A percentile compares a stretch with the other conserved stretches of the same genome.
Conservation (phyloP, 805 yeast genomes). For the Starmera amethionina region DNA sequence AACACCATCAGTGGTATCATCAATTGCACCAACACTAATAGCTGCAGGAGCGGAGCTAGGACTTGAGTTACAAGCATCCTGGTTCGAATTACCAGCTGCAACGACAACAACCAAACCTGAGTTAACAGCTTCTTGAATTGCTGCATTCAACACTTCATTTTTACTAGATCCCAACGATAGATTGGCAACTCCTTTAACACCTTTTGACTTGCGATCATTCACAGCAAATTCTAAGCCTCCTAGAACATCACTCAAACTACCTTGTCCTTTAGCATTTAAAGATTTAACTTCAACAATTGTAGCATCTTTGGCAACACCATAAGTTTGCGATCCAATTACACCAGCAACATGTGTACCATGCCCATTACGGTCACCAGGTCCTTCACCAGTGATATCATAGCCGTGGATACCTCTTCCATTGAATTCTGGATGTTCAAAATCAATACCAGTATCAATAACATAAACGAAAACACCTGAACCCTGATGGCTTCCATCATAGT, state of each 20-base stretch:
- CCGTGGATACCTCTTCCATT: conserved; percentile 54
- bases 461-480: conserved; percentile 67
- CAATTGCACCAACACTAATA: conserved; percentile 83
- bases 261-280: conserved; percentile 57
- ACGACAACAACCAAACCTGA: conserved; percentile 65
- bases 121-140: conserved; percentile 64
- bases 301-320: conserved; percentile 73
- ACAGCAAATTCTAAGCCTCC: conserved; percentile 62
- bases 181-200: conserved; percentile 56
- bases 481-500: conserved; percentile 32
- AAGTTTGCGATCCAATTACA: conserved; percentile 64
- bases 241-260: conserved; percentile 55
- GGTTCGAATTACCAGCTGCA: conserved; percentile 81
- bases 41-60: conserved; percentile 74
- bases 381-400: conserved; percentile 51
- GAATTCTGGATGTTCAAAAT: conserved; percentile 48
- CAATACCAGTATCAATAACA: conserved; percentile 80
- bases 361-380: conserved; percentile 65
- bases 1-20: conserved; percentile 57
- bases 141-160: conserved; percentile 59
- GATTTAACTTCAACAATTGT: conserved; percentile 68
- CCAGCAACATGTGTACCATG: conserved; percentile 97
- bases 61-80: conserved; percentile 74
- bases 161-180: conserved; percentile 71
- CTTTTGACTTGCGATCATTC: conserved; percentile 34